phyloP scores from a whole-genome alignment of 441 rosid species.

The Daphne laureola region DNA sequence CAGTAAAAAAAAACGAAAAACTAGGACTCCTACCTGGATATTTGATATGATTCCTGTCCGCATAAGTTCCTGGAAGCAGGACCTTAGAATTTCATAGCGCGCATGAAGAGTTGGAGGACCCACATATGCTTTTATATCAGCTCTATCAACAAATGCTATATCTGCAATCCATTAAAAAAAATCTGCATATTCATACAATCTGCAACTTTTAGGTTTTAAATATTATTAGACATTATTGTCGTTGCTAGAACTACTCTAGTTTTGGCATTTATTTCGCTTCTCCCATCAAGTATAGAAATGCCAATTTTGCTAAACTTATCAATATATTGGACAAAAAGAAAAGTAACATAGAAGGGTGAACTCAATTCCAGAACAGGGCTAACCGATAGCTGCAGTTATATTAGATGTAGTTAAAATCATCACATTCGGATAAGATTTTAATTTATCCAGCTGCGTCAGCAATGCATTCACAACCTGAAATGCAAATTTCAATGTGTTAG shows the following conservation, averaged over 20 bases:
- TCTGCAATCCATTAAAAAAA: conserved; percentile 39
- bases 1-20: conserved; percentile 2
- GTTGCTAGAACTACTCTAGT: neutral
- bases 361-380: conserved; percentile 16
- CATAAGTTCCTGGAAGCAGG: conserved; percentile 77
- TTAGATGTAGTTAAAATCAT: conserved; percentile 88
- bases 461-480: conserved; percentile 93
- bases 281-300: too few relatives aligned
- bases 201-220: neutral
- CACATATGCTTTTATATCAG: conserved; percentile 94
- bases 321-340: too few relatives aligned
- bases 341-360: too few relatives aligned
- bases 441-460: conserved; percentile 90
- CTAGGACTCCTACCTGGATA: conserved; percentile 36
- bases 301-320: too few relatives aligned
- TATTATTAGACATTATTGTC: neutral
- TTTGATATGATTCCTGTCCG: conserved; percentile 61
- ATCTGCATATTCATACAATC: neutral
- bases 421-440: conserved; percentile 91
- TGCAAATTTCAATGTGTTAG: conserved; percentile 15
- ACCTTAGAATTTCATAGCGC: conserved; percentile 82
- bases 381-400: conserved; percentile 96
- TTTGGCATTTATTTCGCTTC: too few relatives aligned
- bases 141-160: conserved; percentile 93
- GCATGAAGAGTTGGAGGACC: conserved; percentile 95